These are phyloP conservation scores for Pseudocercospora vitis DNA, from an alignment of 2,329 filamentous ascomycete species.

Conservation along the genomic window DNA sequence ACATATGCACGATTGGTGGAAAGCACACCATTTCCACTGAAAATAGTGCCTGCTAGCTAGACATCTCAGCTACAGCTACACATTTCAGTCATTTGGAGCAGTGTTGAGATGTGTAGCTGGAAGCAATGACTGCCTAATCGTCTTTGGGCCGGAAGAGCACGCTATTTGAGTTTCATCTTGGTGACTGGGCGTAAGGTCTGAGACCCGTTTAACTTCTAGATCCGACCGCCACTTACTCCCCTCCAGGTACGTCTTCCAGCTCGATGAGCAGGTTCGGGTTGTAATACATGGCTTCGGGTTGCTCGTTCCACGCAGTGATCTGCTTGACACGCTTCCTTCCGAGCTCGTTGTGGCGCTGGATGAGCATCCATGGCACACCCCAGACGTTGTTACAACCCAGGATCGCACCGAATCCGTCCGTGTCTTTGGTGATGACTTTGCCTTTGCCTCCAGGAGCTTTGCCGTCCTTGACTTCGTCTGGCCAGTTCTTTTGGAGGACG, in stretches of 20 bases:
- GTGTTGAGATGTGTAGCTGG: too few species aligned
- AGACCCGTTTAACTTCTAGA: too few species aligned
- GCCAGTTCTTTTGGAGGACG: constrained; percentile 9
- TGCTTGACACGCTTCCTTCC: constrained; percentile 18
- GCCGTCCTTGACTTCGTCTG: background rate
- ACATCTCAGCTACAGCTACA: too few species aligned
- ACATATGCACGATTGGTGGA: too few species aligned
- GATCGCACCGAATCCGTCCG: constrained; percentile 15
- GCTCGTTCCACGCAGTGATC: constrained; percentile 15
- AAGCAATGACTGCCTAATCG: too few species aligned
- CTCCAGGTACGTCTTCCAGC: constrained; percentile 13
- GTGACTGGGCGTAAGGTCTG: background rate
- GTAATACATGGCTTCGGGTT: constrained; percentile 3
- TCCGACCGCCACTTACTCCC: background rate
- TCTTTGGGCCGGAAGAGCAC: too few species aligned
- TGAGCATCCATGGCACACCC: constrained; percentile 18
- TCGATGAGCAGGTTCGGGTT: constrained; percentile 22
- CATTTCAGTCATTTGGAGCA: too few species aligned
- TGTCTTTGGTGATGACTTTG: constrained; percentile 7
- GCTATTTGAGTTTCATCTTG: background rate
- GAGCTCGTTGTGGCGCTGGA: constrained; percentile 14
- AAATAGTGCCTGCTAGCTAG: too few species aligned
- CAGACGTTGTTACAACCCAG: constrained; percentile 17
- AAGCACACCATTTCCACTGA: too few species aligned
- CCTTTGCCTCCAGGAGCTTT: constrained; percentile 16